Conservation (phyloP, 768 basidiomycete species). For the Leucocoprinus sp. region DNA sequence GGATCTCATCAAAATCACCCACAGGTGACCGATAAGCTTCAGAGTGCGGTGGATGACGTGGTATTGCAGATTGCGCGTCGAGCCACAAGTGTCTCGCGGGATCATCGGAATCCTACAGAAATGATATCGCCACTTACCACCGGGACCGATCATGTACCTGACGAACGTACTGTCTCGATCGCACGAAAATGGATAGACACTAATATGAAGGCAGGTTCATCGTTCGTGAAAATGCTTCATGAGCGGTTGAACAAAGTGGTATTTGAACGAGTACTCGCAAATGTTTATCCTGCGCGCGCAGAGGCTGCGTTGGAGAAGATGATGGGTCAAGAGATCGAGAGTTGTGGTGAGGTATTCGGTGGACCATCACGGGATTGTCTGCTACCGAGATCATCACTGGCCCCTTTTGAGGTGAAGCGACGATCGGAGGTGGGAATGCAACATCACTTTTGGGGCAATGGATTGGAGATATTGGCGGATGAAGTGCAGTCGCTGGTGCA, state of each 20-base stretch:
- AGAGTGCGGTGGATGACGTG: conserved; percentile 43
- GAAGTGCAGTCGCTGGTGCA: conserved; percentile 66
- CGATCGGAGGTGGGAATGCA: conserved; percentile 14
- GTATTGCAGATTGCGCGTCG: conserved; percentile 71
- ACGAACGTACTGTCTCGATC: conserved; percentile 44
- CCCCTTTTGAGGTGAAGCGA: conserved; percentile 4
- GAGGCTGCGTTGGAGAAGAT: conserved; percentile 11
- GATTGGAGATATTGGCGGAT: conserved; percentile 64
- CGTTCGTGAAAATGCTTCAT: conserved; percentile 52
- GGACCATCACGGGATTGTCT: conserved; percentile 11
- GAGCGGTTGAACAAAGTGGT: conserved; percentile 57
- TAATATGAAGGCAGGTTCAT: conserved; percentile 53
- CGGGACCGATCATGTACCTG: conserved; percentile 31
- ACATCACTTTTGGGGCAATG: conserved; percentile 37
- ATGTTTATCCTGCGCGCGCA: conserved; percentile 39
- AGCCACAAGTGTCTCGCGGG: conserved; percentile 39
- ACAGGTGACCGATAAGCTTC: conserved; percentile 5
- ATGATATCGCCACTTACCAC: conserved; percentile 15
- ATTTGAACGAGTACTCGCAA: conserved; percentile 48
- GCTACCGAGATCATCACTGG: conserved; percentile 1
- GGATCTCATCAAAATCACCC: conserved; percentile 9
- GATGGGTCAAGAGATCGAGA: conserved; percentile 10
- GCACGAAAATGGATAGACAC: conserved; percentile 67
- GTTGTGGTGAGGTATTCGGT: conserved; percentile 5
- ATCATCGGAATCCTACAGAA: conserved; percentile 9